Evolutionary conservation across 1,284 basidiomycete species (phyloP), one percentile per base, ranked within the genome.

Genomic region (Microbotryum violaceum): DNA sequence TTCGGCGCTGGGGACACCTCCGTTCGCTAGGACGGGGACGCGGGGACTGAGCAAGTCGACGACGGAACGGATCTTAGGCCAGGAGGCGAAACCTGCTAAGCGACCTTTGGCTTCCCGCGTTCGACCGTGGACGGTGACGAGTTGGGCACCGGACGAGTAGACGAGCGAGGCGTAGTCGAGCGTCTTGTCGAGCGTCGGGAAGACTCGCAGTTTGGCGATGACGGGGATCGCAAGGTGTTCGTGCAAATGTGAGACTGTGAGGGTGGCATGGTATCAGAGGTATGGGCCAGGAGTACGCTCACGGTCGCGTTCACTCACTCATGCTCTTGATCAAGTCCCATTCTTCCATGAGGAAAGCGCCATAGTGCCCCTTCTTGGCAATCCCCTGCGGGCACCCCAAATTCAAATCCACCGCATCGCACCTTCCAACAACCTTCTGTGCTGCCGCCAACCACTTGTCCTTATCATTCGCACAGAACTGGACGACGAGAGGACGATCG

Each of bases 331-430:
- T 85, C 54, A 96, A 74, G 12, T 88, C 85, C 92, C 92, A 97
- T 58, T 97, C 91, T 64, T 97, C 93, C 79, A 92, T 89, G 52
- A 98, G 74, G 77, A 89, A 97, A 2, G 87, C 83, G 0, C 94
- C 94, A 69, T 97, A 98, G 61, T 82, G 82, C 0, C 94, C 94
- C 48, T 84, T 79, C 64, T 83, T 82, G 0, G 94, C 94, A 65
- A 98, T 97, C 58, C 94, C 91, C 72, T 98, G 94, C 0, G 94
- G 94, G 74, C 94, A 97, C 0, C 92, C 92, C 55, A 98, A 80
- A 75, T 98, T 97, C 75, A 97, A 82, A 74, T 98, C 94, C 23
- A 97, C 83, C 0, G 89, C 94, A 75, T 97, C 92, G 71, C 89
- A 91, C 60, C 57, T 33, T 3, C 65, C 67, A 4, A 90, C 84